Base-by-base conservation (phyloP, 2,329 filamentous ascomycete species). In the Epicoccum sorghinum region DNA sequence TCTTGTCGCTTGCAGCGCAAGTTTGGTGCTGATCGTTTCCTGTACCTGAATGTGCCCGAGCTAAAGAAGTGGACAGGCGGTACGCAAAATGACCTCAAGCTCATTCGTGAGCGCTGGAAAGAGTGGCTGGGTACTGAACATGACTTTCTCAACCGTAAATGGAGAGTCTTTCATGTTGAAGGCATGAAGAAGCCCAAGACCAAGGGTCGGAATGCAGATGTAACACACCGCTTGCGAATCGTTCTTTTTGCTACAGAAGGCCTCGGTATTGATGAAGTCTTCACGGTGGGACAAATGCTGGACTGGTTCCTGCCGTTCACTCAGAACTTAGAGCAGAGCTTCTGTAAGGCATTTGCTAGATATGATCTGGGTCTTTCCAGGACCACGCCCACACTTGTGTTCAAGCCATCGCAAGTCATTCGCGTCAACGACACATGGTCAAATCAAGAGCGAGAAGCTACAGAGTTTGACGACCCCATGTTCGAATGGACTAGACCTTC, bases 271-370 rank as follows among this genome's bases (percentile, higher is more conserved):
- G 38, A 58, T 3, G 24, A 55, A 10, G 55, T 60, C 1, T 57
- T 39, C 4, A 49, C 55, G 12, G 30, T 69, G 5, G 60, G 63
- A 0, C 64, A 73, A 7, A 55, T 79, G 46, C 23, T 80, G 1
- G 63, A 78, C 32, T 78, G 74, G 70, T 75, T 76, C 41, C 58
- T 80, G 4, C 73, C 73, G 0, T 66, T 78, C 7, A 24, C 40
- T 0, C 18, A 47, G 3, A 81, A 80, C 49, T 7, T 39, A 1
- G 1, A 71, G 0, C 74, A 78, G 55, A 50, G 56, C 2, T 75
- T 75, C 13, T 74, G 72, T 55, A 81, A 82, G 53, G 70, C 69
- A 0, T 79, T 69, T 53, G 70, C 78, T 10, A 69, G 79, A 4
- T 52, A 80, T 0, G 76, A 78, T 29, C 66, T 82, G 3, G 72